phyloP scores from a whole-genome alignment of 495 filamentous ascomycete genomes.

The Hyaloscypha bicolor region DNA sequence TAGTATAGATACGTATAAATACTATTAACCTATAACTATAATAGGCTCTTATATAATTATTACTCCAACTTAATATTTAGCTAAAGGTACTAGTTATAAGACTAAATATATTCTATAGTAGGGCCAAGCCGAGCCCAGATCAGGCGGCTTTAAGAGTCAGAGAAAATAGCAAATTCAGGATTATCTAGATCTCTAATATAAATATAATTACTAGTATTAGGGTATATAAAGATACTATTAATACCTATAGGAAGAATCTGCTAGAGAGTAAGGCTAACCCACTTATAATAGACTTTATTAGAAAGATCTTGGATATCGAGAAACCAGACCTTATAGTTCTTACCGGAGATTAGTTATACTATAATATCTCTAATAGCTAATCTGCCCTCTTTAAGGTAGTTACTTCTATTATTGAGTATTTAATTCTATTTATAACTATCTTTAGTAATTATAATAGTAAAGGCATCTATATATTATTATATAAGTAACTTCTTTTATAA shows the following conservation, averaged over 20 bases:
- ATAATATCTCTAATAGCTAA: slow-evolving; percentile 63
- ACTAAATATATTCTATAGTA: slow-evolving; percentile 38
- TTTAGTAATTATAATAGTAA: slow-evolving; percentile 91
- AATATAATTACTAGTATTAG: slow-evolving; percentile 90
- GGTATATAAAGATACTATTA: slow-evolving; percentile 72
- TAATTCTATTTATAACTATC: slow-evolving; percentile 88
- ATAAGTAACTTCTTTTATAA: slow-evolving; percentile 58
- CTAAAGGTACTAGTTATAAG: slow-evolving; percentile 39
- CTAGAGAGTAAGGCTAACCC: slow-evolving; percentile 80
- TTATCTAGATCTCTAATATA: slow-evolving; percentile 89
- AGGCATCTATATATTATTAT: slow-evolving; percentile 33
- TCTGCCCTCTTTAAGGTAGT: slow-evolving; percentile 37
- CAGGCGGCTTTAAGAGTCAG: slow-evolving; percentile 69
- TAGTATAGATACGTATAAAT: slow-evolving; percentile 89
- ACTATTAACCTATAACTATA: slow-evolving; percentile 84
- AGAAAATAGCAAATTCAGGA: slow-evolving; percentile 93
- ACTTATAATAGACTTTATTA: slow-evolving; percentile 86
- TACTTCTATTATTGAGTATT: slow-evolving; percentile 81
- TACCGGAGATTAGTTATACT: slow-evolving; percentile 90
- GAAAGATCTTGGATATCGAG: slow-evolving; percentile 64
- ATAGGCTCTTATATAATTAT: slow-evolving; percentile 49
- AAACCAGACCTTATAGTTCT: too few relatives aligned
- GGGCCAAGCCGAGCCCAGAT: slow-evolving; percentile 37
- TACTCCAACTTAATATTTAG: slow-evolving; percentile 38
- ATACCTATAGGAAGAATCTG: slow-evolving; percentile 40